Evolutionary conservation across 2,329 filamentous ascomycete species (phyloP).

Genomic region (Metarhizium sp.): DNA sequence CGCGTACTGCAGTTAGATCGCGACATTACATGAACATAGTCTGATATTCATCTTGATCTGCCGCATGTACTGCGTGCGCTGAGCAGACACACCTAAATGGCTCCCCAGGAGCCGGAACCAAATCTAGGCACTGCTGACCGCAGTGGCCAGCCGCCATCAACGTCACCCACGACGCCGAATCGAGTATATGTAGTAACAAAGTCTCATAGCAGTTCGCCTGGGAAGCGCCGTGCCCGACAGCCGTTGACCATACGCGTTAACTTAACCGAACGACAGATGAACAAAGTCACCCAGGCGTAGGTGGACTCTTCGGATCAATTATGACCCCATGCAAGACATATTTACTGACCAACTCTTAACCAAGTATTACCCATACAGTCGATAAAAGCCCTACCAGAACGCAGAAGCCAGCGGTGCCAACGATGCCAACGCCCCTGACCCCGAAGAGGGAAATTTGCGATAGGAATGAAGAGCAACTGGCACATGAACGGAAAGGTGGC

Average conservation of each 20-base stretch:
- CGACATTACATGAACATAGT: too few species aligned
- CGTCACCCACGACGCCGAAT: not conserved
- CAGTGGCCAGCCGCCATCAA: not conserved
- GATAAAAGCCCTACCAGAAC: conserved; percentile 16
- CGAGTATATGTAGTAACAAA: conserved; percentile 11
- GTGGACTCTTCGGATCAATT: conserved; percentile 7
- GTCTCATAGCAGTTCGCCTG: conserved; percentile 22
- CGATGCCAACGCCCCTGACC: not conserved
- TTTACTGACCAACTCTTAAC: conserved; percentile 6
- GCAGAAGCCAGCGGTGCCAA: conserved; percentile 6
- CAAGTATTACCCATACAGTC: conserved; percentile 24
- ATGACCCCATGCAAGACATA: not conserved
- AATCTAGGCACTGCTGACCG: not conserved
- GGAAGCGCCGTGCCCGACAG: conserved; percentile 23
- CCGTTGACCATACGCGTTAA: conserved; percentile 38
- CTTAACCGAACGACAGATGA: conserved; percentile 38
- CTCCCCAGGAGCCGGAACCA: not conserved
- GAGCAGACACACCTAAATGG: not conserved
- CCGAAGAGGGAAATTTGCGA: not conserved
- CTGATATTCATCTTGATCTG: too few species aligned
- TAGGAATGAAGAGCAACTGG: not conserved
- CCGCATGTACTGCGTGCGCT: too few species aligned
- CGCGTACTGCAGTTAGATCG: too few species aligned
- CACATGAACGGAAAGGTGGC: not conserved
- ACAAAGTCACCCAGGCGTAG: conserved; percentile 37